Base-by-base conservation (phyloP, 345 rosid genomes). In the Capsella bursapastoris region DNA sequence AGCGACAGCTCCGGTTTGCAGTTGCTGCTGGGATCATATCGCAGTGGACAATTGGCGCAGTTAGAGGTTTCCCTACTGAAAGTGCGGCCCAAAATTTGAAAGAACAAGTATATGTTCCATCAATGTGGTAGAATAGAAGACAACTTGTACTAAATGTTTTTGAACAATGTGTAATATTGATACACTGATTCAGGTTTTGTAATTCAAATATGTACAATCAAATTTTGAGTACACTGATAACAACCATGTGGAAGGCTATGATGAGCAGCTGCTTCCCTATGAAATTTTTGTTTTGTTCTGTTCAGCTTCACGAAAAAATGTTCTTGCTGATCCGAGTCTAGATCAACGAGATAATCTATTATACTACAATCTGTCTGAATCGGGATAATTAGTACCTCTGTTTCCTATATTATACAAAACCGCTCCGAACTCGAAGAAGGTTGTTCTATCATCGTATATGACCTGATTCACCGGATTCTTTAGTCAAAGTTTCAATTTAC, bases 1-100 rank as follows among this genome's bases (percentile, higher is more conserved):
- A 87, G 80, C 83, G 97, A 78, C 95, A 94, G 84, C 96, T 94
- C 37, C 84, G 97, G 25, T 94, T 91, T 64, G 96, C 88, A 5
- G 72, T 94, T 37, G 91, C 96, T 12, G 96, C 97, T 1, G 97
- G 97, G 55, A 86, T 90, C 76, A 94, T 94, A 74, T 64, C 98
- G 16, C 97, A 94, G 73, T 94, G 96, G 98, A 94, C 98, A 0
- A 91, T 91, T 16, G 98, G 97, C 40, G 95, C 85, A 2, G 87
- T 88, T 7, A 88, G 95, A 85, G 96, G 98, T 8, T 87, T 94
- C 71, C 97, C 97, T 16, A 87, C 97, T 2, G 98, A 90, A 73
- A 91, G 96, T 73, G 97, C 96, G 1, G 51, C 96, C 0, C 97
- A 94, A 57, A 94, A 94, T 80, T 84, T 94, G 58, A 94, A 90